Evolutionary conservation across 78 protist species (phyloP).

Genomic region (Anaeramoeba flamelloides): DNA sequence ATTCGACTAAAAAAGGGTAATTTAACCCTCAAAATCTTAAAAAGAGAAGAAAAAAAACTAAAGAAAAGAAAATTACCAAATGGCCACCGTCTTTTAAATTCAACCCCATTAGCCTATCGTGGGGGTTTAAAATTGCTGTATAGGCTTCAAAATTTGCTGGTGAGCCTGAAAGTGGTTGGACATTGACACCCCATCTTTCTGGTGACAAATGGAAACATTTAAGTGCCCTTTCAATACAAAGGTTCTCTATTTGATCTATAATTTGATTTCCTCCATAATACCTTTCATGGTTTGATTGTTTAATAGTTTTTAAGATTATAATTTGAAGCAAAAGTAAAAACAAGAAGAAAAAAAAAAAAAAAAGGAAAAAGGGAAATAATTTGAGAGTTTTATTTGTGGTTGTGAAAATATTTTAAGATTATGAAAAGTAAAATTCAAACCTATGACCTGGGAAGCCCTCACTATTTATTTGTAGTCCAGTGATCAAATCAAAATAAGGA

Average conservation of each 20-base stretch:
- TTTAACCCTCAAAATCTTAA: background rate
- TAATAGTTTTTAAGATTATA: too few relatives aligned
- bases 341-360: too few relatives aligned
- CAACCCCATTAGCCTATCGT: conserved; percentile 95
- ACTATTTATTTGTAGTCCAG: too few relatives aligned
- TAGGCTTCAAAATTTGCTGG: conserved; percentile 89
- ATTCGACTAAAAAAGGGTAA: background rate
- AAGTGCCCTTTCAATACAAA: conserved; percentile 76
- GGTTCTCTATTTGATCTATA: conserved; percentile 53
- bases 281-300: too few relatives aligned
- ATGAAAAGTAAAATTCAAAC: too few relatives aligned
- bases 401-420: too few relatives aligned
- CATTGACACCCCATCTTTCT: conserved; percentile 95
- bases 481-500: too few relatives aligned
- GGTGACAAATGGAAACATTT: conserved; percentile 63
- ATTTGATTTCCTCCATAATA: conserved; percentile 93
- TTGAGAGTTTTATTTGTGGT: too few relatives aligned
- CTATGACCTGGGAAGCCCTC: conserved; percentile 89
- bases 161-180: conserved; percentile 78
- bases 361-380: too few relatives aligned
- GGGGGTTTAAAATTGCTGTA: conserved; percentile 83
- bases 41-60: conserved; percentile 5
- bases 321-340: too few relatives aligned
- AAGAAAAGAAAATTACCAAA: conserved; percentile 20
- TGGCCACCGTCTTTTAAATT: conserved; percentile 96